Evolutionary conservation across 2,329 filamentous ascomycete genomes (phyloP), one percentile per base, ranked within the genome.

Genomic region (Xylariaceae sp.): DNA sequence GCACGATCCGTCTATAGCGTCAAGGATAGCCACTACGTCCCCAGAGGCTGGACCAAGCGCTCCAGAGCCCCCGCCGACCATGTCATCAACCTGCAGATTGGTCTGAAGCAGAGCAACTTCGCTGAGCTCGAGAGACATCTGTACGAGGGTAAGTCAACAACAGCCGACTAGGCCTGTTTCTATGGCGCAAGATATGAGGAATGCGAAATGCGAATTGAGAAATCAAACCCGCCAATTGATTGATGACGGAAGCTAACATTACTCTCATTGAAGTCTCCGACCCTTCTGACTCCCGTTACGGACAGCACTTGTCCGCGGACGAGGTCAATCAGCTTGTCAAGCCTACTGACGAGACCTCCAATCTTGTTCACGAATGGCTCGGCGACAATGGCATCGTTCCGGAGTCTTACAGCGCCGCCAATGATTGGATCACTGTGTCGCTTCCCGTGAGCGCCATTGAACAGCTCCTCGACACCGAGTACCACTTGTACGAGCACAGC

Each of bases 291-390:
- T 51, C 62, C 48, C 75, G 76, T 33, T 83, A 82, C 56, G 79
- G 80, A 46, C 67, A 77, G 49, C 77, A 82, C 60, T 67, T 83
- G 46, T 75, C 68, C 39, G 64, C 69, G 3, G 67, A 72, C 5
- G 74, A 82, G 53, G 75, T 84, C 27, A 69, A 77, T 39, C 69
- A 76, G 45, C 69, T 83, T 17, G 67, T 83, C 42, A 71, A 72
- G 54, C 81, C 81, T 2, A 65, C 72, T 1, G 69, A 77, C 2
- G 71, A 82, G 53, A 75, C 78, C 1, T 61, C 75, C 14, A 63
- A 74, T 31, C 69, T 77, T 17, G 75, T 83, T 9, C 73, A 77
- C 45, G 73, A 78, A 44, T 83, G 79, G 80, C 71, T 84, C 11
- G 63, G 63, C 22, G 75, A 76, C 53, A 74, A 80, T 62, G 78